Percentiles rank a stretch among this genome's conserved stretches.
Evolutionary conservation across 441 rosid genomes (phyloP).

Genomic region (Euphorbia celastroides): DNA sequence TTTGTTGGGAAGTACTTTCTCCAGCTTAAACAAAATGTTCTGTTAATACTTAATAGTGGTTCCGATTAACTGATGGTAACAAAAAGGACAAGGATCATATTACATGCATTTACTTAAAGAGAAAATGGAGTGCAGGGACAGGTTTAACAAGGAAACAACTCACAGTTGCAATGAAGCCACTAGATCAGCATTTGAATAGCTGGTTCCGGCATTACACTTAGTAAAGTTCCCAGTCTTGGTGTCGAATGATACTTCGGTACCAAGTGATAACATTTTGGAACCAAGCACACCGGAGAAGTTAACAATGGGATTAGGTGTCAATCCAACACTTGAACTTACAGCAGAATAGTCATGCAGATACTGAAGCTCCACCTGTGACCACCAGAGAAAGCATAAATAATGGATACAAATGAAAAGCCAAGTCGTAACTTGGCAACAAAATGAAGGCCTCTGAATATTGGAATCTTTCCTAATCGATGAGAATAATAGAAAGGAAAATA

Average conservation of each 20-base stretch:
- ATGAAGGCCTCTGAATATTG: not conserved
- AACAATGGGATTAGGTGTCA: conserved; percentile 77
- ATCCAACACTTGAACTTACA: conserved; percentile 66
- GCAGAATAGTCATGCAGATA: conserved; percentile 86
- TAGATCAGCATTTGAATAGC: conserved; percentile 56
- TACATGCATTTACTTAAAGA: not conserved
- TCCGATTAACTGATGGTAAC: not conserved
- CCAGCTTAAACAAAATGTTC: not conserved
- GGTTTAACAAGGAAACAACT: conserved; percentile 21
- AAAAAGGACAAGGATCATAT: not conserved
- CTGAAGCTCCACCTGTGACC: conserved; percentile 69
- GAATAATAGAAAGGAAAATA: not conserved
- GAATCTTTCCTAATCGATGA: not conserved
- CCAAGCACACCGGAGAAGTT: conserved; percentile 83
- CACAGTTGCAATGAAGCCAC: conserved; percentile 73
- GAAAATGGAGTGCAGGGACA: not conserved
- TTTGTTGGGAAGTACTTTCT: not conserved
- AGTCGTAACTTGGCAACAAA: not conserved
- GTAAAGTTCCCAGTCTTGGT: conserved; percentile 69
- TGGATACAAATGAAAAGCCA: not conserved
- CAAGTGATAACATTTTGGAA: conserved; percentile 46
- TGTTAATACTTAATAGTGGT: not conserved
- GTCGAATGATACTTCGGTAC: conserved; percentile 76
- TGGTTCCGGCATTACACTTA: conserved; percentile 72
- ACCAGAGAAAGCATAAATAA: not conserved